Conservation (phyloP, 306 rosid species). For the Cucurbita argyrosperma region DNA sequence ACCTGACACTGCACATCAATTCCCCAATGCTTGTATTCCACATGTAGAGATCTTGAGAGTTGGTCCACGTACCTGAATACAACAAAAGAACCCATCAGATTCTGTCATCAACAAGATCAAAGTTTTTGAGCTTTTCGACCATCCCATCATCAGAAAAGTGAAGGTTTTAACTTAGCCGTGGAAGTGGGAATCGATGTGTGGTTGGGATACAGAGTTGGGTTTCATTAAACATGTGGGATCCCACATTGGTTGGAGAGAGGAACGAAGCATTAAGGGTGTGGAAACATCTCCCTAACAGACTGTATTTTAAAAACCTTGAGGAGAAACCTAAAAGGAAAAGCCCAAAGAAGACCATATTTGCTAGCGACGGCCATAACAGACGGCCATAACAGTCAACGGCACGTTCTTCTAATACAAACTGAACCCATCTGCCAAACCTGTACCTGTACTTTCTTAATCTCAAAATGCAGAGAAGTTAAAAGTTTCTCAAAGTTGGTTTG, state of each 20-base stretch:
- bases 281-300: no score
- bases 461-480: neutral
- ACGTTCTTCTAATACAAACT: neutral
- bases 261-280: no score
- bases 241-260: no score
- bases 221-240: neutral
- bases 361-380: neutral
- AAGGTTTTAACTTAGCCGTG: no score
- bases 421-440: neutral
- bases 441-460: neutral
- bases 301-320: no score
- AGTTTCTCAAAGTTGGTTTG: neutral
- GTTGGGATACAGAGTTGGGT: neutral
- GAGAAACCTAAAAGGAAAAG: no score
- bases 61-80: slow-evolving; percentile 44
- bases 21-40: slow-evolving; percentile 36
- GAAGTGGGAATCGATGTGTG: neutral
- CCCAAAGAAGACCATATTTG: no score
- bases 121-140: neutral
- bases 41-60: slow-evolving; percentile 41
- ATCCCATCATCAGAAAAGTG: neutral
- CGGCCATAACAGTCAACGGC: neutral
- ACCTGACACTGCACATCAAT: slow-evolving; percentile 88
- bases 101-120: neutral
- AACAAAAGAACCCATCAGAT: neutral